Evolutionary conservation across 306 rosid genomes (phyloP).

Genomic region (Castanea sativa): DNA sequence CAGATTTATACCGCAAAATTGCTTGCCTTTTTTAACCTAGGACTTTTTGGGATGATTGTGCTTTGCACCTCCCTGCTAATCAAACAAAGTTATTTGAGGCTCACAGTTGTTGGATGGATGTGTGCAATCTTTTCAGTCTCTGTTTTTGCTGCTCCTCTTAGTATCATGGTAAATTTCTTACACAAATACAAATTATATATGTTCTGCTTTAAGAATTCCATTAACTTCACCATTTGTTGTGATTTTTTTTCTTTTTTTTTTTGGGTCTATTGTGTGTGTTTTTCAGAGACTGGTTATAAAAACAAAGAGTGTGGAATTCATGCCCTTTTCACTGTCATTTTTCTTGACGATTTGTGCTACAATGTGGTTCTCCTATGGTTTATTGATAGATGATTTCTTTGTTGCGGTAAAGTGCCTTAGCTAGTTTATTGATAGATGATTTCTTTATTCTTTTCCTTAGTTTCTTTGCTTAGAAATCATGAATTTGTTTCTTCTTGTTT

Average conservation of each 20-base stretch:
- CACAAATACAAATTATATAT: not conserved
- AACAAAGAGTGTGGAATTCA: constrained; percentile 39
- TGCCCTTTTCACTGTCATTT: constrained; percentile 41
- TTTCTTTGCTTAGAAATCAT: not conserved
- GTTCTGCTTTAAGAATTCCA: not conserved
- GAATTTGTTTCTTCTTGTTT: not conserved
- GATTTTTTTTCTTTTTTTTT: too few relatives aligned
- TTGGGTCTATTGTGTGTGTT: not conserved
- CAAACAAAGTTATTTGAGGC: not conserved
- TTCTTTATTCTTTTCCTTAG: not conserved
- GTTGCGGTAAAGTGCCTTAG: constrained; percentile 27
- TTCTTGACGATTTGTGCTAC: constrained; percentile 36
- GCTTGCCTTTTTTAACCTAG: constrained; percentile 22
- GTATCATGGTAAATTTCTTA: constrained; percentile 33
- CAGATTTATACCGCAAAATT: constrained; percentile 35
- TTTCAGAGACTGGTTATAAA: constrained; percentile 39
- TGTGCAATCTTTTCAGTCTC: constrained; percentile 33
- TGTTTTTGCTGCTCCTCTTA: constrained; percentile 48
- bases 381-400: constrained; percentile 32
- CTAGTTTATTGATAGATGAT: not conserved
- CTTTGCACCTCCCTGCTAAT: not conserved
- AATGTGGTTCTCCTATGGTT: constrained; percentile 44
- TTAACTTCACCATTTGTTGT: too few relatives aligned
- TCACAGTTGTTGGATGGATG: constrained; percentile 33
- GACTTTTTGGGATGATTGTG: constrained; percentile 19